Evolutionary conservation across 148 eudicot genomes (phyloP).

Genomic region (Euryodendron excelsum): DNA sequence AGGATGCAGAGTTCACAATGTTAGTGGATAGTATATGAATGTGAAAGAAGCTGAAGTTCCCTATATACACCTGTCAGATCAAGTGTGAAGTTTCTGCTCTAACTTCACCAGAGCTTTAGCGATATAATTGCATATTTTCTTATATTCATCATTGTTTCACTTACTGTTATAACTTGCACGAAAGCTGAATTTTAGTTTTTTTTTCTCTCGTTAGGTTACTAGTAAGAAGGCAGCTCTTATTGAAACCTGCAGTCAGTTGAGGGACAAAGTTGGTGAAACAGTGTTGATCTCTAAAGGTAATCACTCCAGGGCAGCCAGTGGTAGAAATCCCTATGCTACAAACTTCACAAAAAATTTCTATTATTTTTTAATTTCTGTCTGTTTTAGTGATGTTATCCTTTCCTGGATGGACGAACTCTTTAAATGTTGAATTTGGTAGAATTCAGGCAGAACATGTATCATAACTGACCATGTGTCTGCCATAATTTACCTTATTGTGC

Average conservation of each 20-base stretch:
- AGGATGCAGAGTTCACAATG: slow-evolving; percentile 6
- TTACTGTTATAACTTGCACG: background rate
- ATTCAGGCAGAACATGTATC: background rate
- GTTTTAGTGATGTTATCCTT: background rate
- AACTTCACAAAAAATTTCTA: background rate
- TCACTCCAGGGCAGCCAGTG: background rate
- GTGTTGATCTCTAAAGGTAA: slow-evolving; percentile 79
- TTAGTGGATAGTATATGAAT: background rate
- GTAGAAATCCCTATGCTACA: background rate
- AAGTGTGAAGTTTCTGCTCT: slow-evolving; percentile 10
- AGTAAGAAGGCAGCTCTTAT: slow-evolving; percentile 90
- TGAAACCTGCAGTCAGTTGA: slow-evolving; percentile 58
- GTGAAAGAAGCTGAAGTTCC: slow-evolving; percentile 3
- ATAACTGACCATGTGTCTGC: too few relatives aligned
- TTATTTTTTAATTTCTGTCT: background rate
- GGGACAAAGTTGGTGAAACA: slow-evolving; percentile 69
- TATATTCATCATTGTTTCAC: background rate
- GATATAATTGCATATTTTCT: background rate
- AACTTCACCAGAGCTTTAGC: background rate
- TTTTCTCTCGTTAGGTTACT: slow-evolving; percentile 57
- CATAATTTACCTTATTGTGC: background rate
- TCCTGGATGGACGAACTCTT: background rate
- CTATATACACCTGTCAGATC: background rate
- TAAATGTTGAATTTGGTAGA: background rate
- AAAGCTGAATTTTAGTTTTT: background rate